These are phyloP conservation scores for Syncephalastrum contaminatum DNA, from an alignment of 371 early-diverging fungal species.

Conservation along the genomic window DNA sequence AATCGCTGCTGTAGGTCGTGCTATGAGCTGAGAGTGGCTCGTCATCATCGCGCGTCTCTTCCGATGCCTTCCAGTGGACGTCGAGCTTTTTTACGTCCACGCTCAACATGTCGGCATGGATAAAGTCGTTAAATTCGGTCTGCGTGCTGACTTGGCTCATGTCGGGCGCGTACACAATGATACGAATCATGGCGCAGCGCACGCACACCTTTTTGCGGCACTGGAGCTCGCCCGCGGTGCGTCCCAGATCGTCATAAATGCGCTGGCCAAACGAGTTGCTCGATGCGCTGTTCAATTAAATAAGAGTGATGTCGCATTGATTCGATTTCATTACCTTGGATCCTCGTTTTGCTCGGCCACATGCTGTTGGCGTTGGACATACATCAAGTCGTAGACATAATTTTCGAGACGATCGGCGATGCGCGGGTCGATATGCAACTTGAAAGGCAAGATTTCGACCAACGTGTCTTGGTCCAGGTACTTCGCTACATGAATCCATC, in stretches of 20 bases:
- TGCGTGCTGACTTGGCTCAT: constrained; percentile 39
- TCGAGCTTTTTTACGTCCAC: constrained; percentile 35
- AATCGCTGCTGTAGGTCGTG: constrained; percentile 4
- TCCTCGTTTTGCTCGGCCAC: constrained; percentile 2
- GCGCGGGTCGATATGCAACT: constrained; percentile 48
- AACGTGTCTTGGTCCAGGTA: constrained; percentile 39
- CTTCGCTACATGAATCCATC: constrained; percentile 13
- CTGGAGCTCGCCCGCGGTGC: constrained; percentile 7
- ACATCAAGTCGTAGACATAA: constrained; percentile 35
- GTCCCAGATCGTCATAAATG: constrained; percentile 28
- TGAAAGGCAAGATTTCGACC: constrained; percentile 52
- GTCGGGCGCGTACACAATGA: constrained; percentile 44
- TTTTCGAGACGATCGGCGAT: constrained; percentile 50
- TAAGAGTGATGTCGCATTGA: neutral
- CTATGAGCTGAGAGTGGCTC: constrained; percentile 3
- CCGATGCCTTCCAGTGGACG: constrained; percentile 16
- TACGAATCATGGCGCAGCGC: constrained; percentile 38
- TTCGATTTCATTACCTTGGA: constrained; percentile 1
- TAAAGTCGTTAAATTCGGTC: constrained; percentile 32
- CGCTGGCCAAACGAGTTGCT: constrained; percentile 17
- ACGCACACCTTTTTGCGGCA: constrained; percentile 23
- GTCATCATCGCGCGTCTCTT: neutral
- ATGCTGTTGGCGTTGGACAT: neutral
- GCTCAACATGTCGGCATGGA: constrained; percentile 32
- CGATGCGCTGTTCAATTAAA: neutral